phyloP scores from a whole-genome alignment of 2,329 filamentous ascomycete species.

The Penicillium brevicompactum region DNA sequence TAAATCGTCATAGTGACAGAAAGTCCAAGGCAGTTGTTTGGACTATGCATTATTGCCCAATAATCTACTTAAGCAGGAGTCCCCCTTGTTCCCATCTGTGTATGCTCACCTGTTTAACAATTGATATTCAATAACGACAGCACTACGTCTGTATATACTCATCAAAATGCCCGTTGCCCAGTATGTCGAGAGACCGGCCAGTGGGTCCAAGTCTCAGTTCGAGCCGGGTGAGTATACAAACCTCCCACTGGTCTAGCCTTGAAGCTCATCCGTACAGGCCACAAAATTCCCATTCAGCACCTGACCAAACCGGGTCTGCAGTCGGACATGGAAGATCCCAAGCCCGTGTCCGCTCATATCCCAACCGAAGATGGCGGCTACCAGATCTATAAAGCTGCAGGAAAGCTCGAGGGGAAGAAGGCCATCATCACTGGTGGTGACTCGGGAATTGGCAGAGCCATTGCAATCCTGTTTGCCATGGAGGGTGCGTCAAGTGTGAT shows the following conservation, averaged over 20 bases:
- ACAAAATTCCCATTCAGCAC: constrained; percentile 55
- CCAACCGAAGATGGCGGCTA: constrained; percentile 69
- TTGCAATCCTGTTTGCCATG: constrained; percentile 76
- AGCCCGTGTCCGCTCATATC: constrained; percentile 65
- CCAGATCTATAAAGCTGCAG: constrained; percentile 72
- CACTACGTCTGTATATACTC: background rate
- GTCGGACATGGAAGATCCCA: constrained; percentile 56
- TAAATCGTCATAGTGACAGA: constrained; percentile 8
- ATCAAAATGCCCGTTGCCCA: constrained; percentile 18
- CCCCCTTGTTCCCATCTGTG: background rate
- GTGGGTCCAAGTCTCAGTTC: constrained; percentile 35
- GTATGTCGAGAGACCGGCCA: constrained; percentile 21
- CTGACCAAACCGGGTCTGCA: constrained; percentile 58
- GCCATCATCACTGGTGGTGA: constrained; percentile 82
- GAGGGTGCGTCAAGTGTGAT: constrained; percentile 77
- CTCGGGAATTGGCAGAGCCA: constrained; percentile 74
- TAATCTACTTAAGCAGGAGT: constrained; percentile 1
- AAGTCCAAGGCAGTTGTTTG: background rate
- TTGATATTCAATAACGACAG: background rate
- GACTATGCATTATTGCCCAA: background rate
- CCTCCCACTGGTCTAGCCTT: background rate
- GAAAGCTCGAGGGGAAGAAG: constrained; percentile 73
- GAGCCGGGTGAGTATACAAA: constrained; percentile 29
- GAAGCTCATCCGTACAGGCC: constrained; percentile 38
- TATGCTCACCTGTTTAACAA: background rate